A percentile compares a stretch with the other conserved stretches of the same genome.
phyloP scores from a whole-genome alignment of 139 green algal genomes.

The Choricystis sp. region DNA sequence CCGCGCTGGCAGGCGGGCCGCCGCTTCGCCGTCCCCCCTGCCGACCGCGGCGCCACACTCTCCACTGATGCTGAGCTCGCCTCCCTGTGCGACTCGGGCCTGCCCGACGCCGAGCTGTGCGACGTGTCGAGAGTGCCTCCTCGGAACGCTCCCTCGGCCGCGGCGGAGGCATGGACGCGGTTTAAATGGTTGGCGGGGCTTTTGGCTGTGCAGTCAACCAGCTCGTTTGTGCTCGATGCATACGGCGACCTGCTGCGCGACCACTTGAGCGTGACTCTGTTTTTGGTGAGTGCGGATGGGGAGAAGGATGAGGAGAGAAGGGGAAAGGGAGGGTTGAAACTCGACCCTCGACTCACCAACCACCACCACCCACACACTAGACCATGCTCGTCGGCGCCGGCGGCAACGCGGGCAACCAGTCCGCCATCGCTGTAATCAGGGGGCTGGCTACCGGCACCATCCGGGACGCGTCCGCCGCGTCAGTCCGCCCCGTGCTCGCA shows the following conservation, averaged over 20 bases:
- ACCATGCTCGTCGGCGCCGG: conserved; percentile 77
- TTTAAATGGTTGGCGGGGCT: conserved; percentile 56
- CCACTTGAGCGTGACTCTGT: conserved; percentile 79
- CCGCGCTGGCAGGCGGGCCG: too few species aligned
- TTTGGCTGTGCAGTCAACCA: conserved; percentile 60
- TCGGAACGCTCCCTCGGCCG: conserved; percentile 1
- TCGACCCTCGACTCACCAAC: too few species aligned
- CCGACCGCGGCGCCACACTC: too few species aligned
- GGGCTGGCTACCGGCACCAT: conserved; percentile 48
- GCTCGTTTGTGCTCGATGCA: conserved; percentile 57
- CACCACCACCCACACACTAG: too few species aligned
- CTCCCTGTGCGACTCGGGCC: conserved; percentile 27
- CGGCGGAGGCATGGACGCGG: conserved; percentile 1
- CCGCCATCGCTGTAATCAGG: conserved; percentile 80
- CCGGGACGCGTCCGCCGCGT: conserved; percentile 15
- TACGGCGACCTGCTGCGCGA: conserved; percentile 56
- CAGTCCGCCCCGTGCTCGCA: conserved; percentile 26
- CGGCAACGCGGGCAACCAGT: conserved; percentile 78
- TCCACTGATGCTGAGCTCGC: background rate
- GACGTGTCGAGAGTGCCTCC: conserved; percentile 6
- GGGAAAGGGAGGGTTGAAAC: too few species aligned
- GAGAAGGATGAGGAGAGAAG: too few species aligned
- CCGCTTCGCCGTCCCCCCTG: too few species aligned
- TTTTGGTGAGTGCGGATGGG: too few species aligned
- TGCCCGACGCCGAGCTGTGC: conserved; percentile 56